phyloP scores from a whole-genome alignment of 345 rosid species.

The Salix udensis region DNA sequence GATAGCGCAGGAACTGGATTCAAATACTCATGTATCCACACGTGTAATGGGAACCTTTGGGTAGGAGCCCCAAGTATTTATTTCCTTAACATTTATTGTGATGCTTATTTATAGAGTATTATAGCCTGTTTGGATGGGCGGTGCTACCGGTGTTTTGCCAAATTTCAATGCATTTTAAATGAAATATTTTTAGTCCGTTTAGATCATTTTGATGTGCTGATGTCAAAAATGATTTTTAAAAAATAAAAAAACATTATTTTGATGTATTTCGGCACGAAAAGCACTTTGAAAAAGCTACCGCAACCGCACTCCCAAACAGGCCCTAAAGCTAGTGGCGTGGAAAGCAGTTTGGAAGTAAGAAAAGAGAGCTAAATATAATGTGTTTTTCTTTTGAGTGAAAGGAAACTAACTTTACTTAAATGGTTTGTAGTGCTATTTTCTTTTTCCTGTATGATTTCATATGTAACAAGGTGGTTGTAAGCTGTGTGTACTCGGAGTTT shows the following conservation, averaged over 20 bases:
- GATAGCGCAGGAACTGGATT: slow-evolving; percentile 65
- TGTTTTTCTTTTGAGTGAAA: background rate
- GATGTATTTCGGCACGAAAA: too few relatives aligned
- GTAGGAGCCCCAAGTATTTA: slow-evolving; percentile 35
- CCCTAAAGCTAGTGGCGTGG: background rate
- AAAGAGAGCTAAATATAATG: background rate
- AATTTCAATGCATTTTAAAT: too few relatives aligned
- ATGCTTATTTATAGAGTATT: background rate
- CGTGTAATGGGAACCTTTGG: slow-evolving; percentile 99
- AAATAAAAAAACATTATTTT: too few relatives aligned
- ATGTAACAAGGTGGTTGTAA: background rate
- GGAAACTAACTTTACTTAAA: background rate
- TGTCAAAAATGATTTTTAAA: too few relatives aligned
- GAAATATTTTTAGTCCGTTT: too few relatives aligned
- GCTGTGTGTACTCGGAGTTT: background rate
- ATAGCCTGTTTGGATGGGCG: too few relatives aligned
- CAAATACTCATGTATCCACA: slow-evolving; percentile 84
- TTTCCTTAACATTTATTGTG: background rate
- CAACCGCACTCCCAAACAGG: too few relatives aligned
- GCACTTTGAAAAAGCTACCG: too few relatives aligned
- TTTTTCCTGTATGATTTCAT: background rate
- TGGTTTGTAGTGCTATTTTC: background rate
- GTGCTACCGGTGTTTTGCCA: too few relatives aligned
- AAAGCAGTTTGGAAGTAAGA: background rate
- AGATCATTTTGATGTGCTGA: too few relatives aligned